A percentile compares a stretch with the other conserved stretches of the same genome.
phyloP scores from a whole-genome alignment of 257 asterid species.

The Phtheirospermum japonicum region DNA sequence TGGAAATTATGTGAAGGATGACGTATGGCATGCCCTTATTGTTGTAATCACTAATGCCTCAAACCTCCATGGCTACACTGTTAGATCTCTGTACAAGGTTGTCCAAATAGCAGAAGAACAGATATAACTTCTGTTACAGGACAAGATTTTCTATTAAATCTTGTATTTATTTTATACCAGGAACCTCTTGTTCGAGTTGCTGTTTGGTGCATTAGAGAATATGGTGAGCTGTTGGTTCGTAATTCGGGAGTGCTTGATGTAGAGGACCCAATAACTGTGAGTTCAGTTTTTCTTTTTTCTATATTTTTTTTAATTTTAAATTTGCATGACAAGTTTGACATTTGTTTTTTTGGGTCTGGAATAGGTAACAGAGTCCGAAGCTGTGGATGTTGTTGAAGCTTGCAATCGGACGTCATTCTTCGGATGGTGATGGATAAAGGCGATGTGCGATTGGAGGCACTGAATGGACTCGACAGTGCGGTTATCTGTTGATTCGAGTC shows the following conservation, averaged over 20 bases:
- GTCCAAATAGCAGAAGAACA: constrained; percentile 64
- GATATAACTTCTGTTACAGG: constrained; percentile 39
- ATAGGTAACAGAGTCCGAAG: constrained; percentile 87
- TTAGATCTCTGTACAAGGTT: constrained; percentile 73
- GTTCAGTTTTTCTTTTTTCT: constrained; percentile 34
- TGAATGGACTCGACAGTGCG: no score
- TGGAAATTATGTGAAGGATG: constrained; percentile 86
- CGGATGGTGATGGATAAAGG: no score
- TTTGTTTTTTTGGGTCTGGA: constrained; percentile 32
- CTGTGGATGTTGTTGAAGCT: constrained; percentile 78
- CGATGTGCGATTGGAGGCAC: no score
- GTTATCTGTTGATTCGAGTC: no score
- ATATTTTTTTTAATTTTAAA: no score
- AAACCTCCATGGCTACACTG: constrained; percentile 81
- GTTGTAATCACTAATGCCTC: constrained; percentile 84
- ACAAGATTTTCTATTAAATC: constrained; percentile 15
- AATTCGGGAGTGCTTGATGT: no score
- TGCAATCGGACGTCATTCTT: constrained; percentile 56
- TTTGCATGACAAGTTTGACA: constrained; percentile 15
- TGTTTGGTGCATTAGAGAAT: no score
- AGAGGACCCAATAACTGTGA: constrained; percentile 74
- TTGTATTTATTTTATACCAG: constrained; percentile 39
- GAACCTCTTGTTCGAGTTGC: no score
- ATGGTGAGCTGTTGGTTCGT: no score
- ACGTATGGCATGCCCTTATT: constrained; percentile 89